Base-by-base conservation (phyloP, 2,329 filamentous ascomycete genomes). In the Fusarium napiforme region DNA sequence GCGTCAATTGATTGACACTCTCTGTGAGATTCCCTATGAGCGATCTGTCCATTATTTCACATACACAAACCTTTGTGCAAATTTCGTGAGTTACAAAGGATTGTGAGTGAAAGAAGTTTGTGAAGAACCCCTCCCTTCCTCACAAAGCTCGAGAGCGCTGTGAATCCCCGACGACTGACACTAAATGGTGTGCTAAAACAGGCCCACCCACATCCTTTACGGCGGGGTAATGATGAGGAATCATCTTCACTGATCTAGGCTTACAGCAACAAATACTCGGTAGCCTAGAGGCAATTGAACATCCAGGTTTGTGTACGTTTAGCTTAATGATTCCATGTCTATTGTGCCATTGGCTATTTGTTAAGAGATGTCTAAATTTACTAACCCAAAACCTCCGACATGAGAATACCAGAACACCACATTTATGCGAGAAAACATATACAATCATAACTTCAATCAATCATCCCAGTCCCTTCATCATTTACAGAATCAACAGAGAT, bases 401-500 rank as follows among this genome's bases (percentile, higher is more conserved):
- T 36, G 28, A 40, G 18, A 40, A 56, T 52, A 21, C 28, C 34
- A 23, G 40, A 69, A 60, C 53, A 69, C 60, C 65, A 26, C 56
- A 39, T 28, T 45, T 39, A 64, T 69, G 65, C 52, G 39, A 69
- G 28, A 32, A 46, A 37, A 30, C 26, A 36, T 23, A 43, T 45
- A 43, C 21, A 47, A 39, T 57, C 57, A 37, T 42, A 28, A 36
- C 34, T 4, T 14, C 36, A 52, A 30, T 30, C 59, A 42, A 23
- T 26, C 23, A 60, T 49, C 14, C 19, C 45, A 39, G 9, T 12
- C 10, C 19, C 30, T 28, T 12, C 36, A 7, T 30, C 40, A 10
- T n/a, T 47, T 58, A 76, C 50, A 76, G 16, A 26, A 76, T 34
- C 15, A 74, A 42, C 9, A 76, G 4, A 21, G 40, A 43, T 40